Evolutionary conservation across 352 stramenopile genomes (phyloP).

Genomic region (Phytopythium aichiense): DNA sequence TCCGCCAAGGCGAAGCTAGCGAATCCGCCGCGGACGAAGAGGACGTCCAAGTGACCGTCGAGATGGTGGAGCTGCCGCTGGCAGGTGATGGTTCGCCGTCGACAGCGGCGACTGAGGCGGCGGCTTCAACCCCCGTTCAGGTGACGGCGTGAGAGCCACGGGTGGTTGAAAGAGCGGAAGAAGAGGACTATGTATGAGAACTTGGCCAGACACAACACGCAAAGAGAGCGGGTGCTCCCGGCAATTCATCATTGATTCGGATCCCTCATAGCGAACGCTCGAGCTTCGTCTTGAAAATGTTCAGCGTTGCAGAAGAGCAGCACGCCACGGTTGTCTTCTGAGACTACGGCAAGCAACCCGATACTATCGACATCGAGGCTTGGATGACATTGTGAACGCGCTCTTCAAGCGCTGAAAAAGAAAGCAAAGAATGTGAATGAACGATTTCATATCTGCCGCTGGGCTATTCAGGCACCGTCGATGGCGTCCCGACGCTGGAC

Average conservation of each 20-base stretch:
- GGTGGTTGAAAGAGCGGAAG: neutral
- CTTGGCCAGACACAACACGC: neutral
- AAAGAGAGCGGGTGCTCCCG: neutral
- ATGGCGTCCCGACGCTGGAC: neutral
- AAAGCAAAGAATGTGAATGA: neutral
- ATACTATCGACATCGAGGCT: too few species aligned
- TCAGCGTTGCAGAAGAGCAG: too few species aligned
- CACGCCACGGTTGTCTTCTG: neutral
- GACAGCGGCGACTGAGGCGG: neutral
- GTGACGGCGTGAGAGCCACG: constrained; percentile 1
- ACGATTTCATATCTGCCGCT: neutral
- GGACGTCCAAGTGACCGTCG: constrained; percentile 4
- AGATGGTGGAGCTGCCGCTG: neutral
- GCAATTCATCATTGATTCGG: neutral
- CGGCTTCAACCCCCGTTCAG: neutral
- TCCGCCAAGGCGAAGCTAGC: neutral
- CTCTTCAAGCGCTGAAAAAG: neutral
- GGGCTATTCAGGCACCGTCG: neutral
- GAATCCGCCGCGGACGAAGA: neutral
- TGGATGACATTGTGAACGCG: neutral
- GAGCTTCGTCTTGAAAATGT: too few species aligned
- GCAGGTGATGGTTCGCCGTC: neutral
- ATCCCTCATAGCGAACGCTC: neutral
- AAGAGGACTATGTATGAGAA: neutral
- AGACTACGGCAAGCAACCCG: too few species aligned